These are phyloP conservation scores for Phytophthora melonis DNA, from an alignment of 352 stramenopile species.

Conservation along the genomic window DNA sequence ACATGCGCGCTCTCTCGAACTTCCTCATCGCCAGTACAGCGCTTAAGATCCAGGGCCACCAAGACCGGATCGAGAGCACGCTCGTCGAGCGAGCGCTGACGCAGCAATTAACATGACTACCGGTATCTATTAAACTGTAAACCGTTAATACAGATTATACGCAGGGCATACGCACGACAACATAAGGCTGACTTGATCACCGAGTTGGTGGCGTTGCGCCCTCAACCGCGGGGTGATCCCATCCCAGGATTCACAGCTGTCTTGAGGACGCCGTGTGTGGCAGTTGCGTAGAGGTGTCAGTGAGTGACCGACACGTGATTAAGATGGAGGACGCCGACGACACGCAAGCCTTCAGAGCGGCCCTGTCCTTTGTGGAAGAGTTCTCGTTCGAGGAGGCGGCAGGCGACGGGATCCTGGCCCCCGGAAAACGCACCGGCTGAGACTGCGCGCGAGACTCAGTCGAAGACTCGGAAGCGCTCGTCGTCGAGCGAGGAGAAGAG, in stretches of 20 bases:
- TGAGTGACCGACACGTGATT: neutral
- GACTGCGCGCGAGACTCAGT: neutral
- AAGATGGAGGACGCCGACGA: slow-evolving; percentile 15
- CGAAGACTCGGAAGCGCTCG: neutral
- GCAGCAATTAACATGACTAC: no score
- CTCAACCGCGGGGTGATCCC: neutral
- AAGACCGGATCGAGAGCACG: slow-evolving; percentile 53
- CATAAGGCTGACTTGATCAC: no score
- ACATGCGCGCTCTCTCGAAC: slow-evolving; percentile 41
- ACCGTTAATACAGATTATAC: neutral
- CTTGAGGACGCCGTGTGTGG: neutral
- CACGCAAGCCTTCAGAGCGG: slow-evolving; percentile 22
- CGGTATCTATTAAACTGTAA: no score
- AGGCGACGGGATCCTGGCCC: no score
- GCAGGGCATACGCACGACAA: neutral
- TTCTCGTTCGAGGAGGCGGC: slow-evolving; percentile 15
- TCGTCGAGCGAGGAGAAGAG: slow-evolving; percentile 8
- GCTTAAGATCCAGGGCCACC: slow-evolving; percentile 41
- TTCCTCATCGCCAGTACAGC: slow-evolving; percentile 48
- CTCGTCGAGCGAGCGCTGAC: slow-evolving; percentile 28
- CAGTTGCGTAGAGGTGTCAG: neutral
- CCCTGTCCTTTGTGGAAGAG: slow-evolving; percentile 34
- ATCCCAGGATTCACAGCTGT: neutral
- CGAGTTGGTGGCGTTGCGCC: neutral
- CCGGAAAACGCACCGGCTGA: no score